Evolutionary conservation across 768 basidiomycete genomes (phyloP).

Genomic region (Boletus patriciae): DNA sequence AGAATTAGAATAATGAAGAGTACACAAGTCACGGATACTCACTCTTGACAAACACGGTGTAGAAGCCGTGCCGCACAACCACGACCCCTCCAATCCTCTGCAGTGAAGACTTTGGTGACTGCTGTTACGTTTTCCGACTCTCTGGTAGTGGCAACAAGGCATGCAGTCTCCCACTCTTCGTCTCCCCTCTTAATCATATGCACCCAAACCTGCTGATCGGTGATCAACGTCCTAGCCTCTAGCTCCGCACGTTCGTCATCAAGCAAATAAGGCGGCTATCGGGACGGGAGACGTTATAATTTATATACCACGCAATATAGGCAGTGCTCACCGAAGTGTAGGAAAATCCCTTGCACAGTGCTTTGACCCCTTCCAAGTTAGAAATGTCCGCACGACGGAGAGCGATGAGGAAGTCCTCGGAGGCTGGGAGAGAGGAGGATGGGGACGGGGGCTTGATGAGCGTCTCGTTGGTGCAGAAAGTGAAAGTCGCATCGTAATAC

Average conservation of each 20-base stretch:
- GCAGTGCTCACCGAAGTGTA: slow-evolving; percentile 49
- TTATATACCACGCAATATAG: neutral
- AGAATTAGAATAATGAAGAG: slow-evolving; percentile 5
- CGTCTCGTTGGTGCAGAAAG: slow-evolving; percentile 51
- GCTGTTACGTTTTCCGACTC: slow-evolving; percentile 56
- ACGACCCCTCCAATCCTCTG: slow-evolving; percentile 46
- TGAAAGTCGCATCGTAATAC: slow-evolving; percentile 64
- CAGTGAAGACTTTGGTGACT: slow-evolving; percentile 73
- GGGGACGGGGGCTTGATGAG: slow-evolving; percentile 24
- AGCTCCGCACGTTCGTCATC: slow-evolving; percentile 38
- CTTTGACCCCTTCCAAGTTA: slow-evolving; percentile 40
- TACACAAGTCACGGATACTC: slow-evolving; percentile 23
- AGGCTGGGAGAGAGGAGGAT: neutral
- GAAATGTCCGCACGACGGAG: slow-evolving; percentile 35
- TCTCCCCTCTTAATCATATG: slow-evolving; percentile 42
- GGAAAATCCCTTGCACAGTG: slow-evolving; percentile 58
- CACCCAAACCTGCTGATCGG: slow-evolving; percentile 56
- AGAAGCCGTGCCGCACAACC: slow-evolving; percentile 66
- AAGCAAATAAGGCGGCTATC: slow-evolving; percentile 57
- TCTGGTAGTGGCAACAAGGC: slow-evolving; percentile 67
- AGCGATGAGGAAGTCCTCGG: slow-evolving; percentile 20
- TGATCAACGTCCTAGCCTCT: slow-evolving; percentile 55
- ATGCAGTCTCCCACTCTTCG: slow-evolving; percentile 47
- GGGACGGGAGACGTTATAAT: neutral
- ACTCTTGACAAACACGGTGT: slow-evolving; percentile 56